phyloP scores from a whole-genome alignment of 139 green algal genomes.

The Pleodorina starrii region DNA sequence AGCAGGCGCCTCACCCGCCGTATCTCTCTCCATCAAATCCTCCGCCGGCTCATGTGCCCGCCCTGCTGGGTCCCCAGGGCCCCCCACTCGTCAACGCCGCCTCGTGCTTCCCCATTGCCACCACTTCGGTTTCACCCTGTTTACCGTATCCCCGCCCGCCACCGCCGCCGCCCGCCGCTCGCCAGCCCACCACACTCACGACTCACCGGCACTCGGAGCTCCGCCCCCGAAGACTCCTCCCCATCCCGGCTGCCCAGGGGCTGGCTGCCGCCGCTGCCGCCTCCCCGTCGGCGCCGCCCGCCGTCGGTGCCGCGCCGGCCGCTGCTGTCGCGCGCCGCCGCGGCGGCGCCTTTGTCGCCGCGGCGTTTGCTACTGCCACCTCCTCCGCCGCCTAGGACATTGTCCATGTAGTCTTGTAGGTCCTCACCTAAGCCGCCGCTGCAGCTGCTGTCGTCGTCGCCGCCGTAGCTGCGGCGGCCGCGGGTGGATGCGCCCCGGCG shows the following conservation, averaged over 20 bases:
- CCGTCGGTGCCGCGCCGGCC: background rate
- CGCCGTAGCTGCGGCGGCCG: background rate
- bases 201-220: background rate
- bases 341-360: background rate
- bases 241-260: background rate
- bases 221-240: background rate
- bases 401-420: slow-evolving; percentile 30
- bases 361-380: background rate
- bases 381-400: background rate
- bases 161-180: too few relatives aligned
- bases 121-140: too few relatives aligned
- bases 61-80: too few relatives aligned
- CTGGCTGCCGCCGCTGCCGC: background rate
- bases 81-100: too few relatives aligned
- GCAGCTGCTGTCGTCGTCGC: background rate
- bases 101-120: too few relatives aligned
- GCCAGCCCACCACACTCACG: too few relatives aligned
- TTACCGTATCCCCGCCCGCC: too few relatives aligned
- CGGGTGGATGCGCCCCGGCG: too few relatives aligned
- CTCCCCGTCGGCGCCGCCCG: background rate
- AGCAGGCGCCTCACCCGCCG: too few relatives aligned
- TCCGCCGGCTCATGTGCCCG: too few relatives aligned
- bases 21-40: too few relatives aligned
- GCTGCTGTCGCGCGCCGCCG: background rate
- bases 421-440: background rate